Evolutionary conservation across 139 green algal species (phyloP), one percentile per base, ranked within the genome.

Genomic region (Spirogloea muscicola): DNA sequence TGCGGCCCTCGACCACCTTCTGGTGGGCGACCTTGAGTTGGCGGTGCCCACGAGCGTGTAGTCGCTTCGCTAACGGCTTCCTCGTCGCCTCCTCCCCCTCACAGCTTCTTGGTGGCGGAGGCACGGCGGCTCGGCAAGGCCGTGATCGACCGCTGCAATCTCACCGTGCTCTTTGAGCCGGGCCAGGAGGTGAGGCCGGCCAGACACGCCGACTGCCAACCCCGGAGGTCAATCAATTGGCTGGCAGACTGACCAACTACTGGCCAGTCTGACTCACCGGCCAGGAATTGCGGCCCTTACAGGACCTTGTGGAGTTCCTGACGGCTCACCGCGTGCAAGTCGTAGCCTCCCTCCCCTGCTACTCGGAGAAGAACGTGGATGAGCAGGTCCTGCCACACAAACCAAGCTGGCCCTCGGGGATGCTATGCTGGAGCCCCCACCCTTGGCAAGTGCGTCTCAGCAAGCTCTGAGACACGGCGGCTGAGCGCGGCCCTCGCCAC

Each of bases 61-160:
- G n/a, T n/a, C n/a, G 7, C 49, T 27, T 27, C 4, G 9, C 16
- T 60, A 25, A 60, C 16, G 5, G 29, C 33, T 21, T 18, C 5
- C 10, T 9, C 16, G 29, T 7, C 49, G 5, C 49, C 49, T 9
- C 49, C 31, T 3, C 49, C 9, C 9, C 33, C 21, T 5, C 46
- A 18, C 68, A 76, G 68, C 67, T 91, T 90, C 59, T 75, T 97
- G 2, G 94, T 97, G 55, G 31, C 63, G n/a, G 77, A 88, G 43
- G 91, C 89, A 5, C 55, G 83, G 2, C 49, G 48, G 10, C 68
- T 91, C n/a, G 89, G 91, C 0, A 31, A 93, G n/a, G 80, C 92
- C 29, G 88, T 98, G 25, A 96, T 98, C 39, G 93, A 98, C 85
- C 87, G 94, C 42, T 98, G 94, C 87, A 98, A 98, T 84, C 85